Base-by-base conservation (phyloP, 768 basidiomycete genomes). In the Suillus luteus region DNA sequence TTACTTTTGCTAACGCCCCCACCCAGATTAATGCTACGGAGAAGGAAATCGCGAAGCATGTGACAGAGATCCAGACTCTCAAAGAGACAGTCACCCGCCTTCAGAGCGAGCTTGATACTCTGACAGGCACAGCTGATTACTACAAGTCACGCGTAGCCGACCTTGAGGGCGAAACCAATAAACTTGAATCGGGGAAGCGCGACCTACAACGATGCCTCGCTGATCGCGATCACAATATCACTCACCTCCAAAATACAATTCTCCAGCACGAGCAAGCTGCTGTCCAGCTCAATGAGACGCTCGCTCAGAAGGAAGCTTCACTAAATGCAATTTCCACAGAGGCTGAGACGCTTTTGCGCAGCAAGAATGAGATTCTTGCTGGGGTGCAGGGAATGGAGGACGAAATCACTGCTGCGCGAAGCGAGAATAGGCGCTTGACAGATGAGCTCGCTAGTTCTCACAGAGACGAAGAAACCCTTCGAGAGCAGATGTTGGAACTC, bases 311-410 rank as follows among this genome's bases (percentile, higher is more conserved):
- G 35, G 65, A 72, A 48, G 59, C 61, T n/a, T 62, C 61, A 41
- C 52, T 78, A 55, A 64, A 67, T 15, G 71, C 70, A 60, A 73
- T 73, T 63, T 70, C 69, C 66, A 51, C 63, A 38, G 73, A 68
- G 63, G 65, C 76, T 38, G 69, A 67, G 52, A 61, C 33, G 17
- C 64, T 77, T 64, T 71, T 31, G 63, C 67, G 27, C 62, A 57
- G 14, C 67, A 68, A 33, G 69, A 73, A 41, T 41, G 57, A 41
- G 5, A 31, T 31, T 27, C 19, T 38, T 24, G 24, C 24, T 10
- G 0, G 17, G 40, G 17, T 41, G 17, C 57, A 31, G 2, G 40
- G 40, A 41, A 40, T 58, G 40, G 40, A 58, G 40, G 40, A 58
- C 11, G 40, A 58, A 58, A 19, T 58, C 10, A 19, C 17, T 12